Evolutionary conservation across 768 basidiomycete genomes (phyloP).

Genomic region (Infundibulicybe gibba): DNA sequence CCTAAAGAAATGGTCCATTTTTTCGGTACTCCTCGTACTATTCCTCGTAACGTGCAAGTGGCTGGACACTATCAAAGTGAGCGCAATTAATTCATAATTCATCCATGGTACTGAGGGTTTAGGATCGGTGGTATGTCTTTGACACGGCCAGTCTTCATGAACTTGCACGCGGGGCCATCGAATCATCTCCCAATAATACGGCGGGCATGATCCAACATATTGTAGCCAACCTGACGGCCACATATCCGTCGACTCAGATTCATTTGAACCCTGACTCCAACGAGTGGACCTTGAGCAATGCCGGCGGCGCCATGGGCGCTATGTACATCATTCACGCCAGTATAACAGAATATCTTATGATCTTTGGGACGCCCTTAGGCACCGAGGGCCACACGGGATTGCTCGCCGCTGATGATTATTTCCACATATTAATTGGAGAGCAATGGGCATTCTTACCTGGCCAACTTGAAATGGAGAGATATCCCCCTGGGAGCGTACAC

Average conservation of each 20-base stretch:
- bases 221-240: slow-evolving; percentile 69
- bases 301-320: slow-evolving; percentile 98
- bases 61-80: slow-evolving; percentile 65
- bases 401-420: slow-evolving; percentile 97
- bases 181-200: slow-evolving; percentile 61
- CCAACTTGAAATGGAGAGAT: slow-evolving; percentile 79
- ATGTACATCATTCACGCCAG: slow-evolving; percentile 98
- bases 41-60: slow-evolving; percentile 39
- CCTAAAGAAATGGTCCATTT: slow-evolving; percentile 31
- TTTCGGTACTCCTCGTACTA: slow-evolving; percentile 27
- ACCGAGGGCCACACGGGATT: slow-evolving; percentile 95
- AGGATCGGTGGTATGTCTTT: slow-evolving; percentile 89
- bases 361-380: slow-evolving; percentile 94
- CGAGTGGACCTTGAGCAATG: slow-evolving; percentile 97
- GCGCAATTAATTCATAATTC: slow-evolving; percentile 7
- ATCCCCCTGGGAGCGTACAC: slow-evolving; percentile 82
- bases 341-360: slow-evolving; percentile 95
- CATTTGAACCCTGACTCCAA: slow-evolving; percentile 51
- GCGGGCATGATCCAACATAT: slow-evolving; percentile 82
- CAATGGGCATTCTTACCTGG: slow-evolving; percentile 92
- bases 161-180: slow-evolving; percentile 73
- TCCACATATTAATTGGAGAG: slow-evolving; percentile 90
- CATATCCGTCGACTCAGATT: slow-evolving; percentile 59
- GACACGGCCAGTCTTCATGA: slow-evolving; percentile 69
- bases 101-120: neutral